Percentiles rank a stretch among this genome's conserved stretches.
Evolutionary conservation across 768 basidiomycete genomes (phyloP).

Genomic region (Tulasnella sp.): DNA sequence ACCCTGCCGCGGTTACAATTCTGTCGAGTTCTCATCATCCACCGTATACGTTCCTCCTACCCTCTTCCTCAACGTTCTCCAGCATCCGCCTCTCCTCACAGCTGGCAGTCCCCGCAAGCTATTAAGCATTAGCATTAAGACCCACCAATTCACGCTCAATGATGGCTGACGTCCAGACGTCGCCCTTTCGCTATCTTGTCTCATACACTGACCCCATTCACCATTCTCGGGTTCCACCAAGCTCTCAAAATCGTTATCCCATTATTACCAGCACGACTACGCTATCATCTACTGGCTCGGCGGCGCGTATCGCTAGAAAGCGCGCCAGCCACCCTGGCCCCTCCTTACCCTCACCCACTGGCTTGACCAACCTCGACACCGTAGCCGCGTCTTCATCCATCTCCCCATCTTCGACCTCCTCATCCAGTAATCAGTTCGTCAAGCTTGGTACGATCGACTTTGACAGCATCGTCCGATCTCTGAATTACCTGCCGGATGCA

Average conservation of each 20-base stretch:
- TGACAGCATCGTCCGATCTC: not conserved
- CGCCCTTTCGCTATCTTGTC: conserved; percentile 9
- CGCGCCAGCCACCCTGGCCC: not conserved
- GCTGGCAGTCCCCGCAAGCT: too few species aligned
- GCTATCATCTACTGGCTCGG: not conserved
- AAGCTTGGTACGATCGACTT: conserved; percentile 11
- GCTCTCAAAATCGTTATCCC: not conserved
- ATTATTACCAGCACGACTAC: not conserved
- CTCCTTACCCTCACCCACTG: not conserved
- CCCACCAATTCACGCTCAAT: not conserved
- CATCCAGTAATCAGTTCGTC: conserved; percentile 1
- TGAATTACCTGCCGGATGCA: not conserved
- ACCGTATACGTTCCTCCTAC: too few species aligned
- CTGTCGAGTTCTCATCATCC: too few species aligned
- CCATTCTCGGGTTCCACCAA: not conserved
- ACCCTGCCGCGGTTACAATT: too few species aligned
- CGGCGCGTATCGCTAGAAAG: conserved; percentile 9
- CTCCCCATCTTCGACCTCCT: not conserved
- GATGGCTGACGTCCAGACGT: not conserved
- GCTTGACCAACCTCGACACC: not conserved
- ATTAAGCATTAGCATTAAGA: too few species aligned
- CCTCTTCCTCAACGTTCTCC: not conserved
- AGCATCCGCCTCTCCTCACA: conserved; percentile 1
- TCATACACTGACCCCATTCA: not conserved
- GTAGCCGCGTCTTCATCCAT: not conserved